Evolutionary conservation across 768 basidiomycete species (phyloP).

Genomic region (Auricularia sp.): DNA sequence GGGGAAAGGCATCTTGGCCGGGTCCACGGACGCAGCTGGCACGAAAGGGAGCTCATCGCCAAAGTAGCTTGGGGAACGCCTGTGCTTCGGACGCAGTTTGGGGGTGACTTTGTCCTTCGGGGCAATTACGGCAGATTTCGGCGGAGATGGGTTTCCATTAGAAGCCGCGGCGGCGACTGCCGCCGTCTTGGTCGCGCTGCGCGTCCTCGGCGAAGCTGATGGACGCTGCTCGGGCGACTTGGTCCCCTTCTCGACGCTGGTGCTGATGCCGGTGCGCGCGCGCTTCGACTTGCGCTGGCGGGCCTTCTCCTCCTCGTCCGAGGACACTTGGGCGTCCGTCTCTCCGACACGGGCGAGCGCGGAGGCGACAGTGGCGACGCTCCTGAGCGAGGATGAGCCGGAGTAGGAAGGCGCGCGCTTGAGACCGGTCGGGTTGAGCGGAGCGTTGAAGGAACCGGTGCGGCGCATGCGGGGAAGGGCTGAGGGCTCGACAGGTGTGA

Average conservation of each 20-base stretch:
- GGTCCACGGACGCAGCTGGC: not conserved
- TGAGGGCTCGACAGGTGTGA: slow-evolving; percentile 29
- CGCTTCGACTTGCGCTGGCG: slow-evolving; percentile 56
- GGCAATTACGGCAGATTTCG: not conserved
- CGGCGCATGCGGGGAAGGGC: slow-evolving; percentile 26
- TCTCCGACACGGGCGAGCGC: not conserved
- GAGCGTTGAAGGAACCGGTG: slow-evolving; percentile 22
- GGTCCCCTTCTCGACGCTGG: slow-evolving; percentile 1
- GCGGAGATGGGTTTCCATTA: not conserved
- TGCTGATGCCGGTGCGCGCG: slow-evolving; percentile 24
- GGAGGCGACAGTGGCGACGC: not conserved
- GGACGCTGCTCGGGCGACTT: not conserved
- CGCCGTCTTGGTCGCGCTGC: not conserved
- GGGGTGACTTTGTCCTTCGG: not conserved
- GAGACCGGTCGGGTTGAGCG: slow-evolving; percentile 11
- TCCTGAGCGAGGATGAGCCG: slow-evolving; percentile 2
- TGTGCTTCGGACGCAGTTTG: not conserved
- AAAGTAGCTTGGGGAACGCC: not conserved
- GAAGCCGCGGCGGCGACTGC: not conserved
- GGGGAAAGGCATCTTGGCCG: not conserved
- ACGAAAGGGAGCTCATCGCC: not conserved
- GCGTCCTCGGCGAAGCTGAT: not conserved
- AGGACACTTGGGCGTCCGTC: slow-evolving; percentile 32
- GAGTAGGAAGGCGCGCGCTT: slow-evolving; percentile 59
- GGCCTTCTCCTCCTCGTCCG: slow-evolving; percentile 68